Percentiles rank a stretch among this genome's conserved stretches.
phyloP scores from a whole-genome alignment of 345 rosid species.

The Arabidopsis thaliana region TAIR10.1 NC_003074.8:22200501-22201000 shows the following conservation, averaged over 20 bases:
- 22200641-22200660: conserved; percentile 65
- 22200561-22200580: conserved; percentile 44
- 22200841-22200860: conserved; percentile 66
- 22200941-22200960: conserved; percentile 45
- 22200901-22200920: conserved; percentile 33
- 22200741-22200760: conserved; percentile 30
- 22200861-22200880: conserved; percentile 49
- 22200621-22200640: conserved; percentile 39
- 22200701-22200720: conserved; percentile 27
- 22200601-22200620: conserved; percentile 52
- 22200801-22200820: conserved; percentile 54
- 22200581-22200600: conserved; percentile 39
- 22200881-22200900: conserved; percentile 40
- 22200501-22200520: conserved; percentile 58
- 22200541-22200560: conserved; percentile 49
- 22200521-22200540: conserved; percentile 60
- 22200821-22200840: conserved; percentile 71
- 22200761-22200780: conserved; percentile 38
- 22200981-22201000: conserved; percentile 51
- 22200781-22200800: conserved; percentile 45
- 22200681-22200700: conserved; percentile 21
- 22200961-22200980: conserved; percentile 44
- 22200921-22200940: conserved; percentile 35
- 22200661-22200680: conserved; percentile 40
- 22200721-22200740: conserved; percentile 30